phyloP scores from a whole-genome alignment of 2,329 filamentous ascomycete genomes.

The Phaeosphaeria sp. region DNA sequence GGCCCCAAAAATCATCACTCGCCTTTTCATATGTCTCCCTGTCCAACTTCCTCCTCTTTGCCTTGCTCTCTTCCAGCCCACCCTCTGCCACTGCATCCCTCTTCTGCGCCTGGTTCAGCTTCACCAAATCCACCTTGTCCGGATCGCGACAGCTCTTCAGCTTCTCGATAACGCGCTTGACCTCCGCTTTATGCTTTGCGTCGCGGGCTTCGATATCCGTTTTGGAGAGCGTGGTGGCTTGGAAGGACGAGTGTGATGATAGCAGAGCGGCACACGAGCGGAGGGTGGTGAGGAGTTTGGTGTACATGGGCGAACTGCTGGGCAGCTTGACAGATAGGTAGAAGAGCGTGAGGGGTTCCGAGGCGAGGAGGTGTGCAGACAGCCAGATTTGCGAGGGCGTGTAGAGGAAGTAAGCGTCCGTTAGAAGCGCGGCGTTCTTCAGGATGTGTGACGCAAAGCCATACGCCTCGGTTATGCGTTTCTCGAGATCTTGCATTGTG shows the following conservation, averaged over 20 bases:
- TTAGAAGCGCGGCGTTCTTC: slow-evolving; percentile 77
- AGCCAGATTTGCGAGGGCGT: slow-evolving; percentile 95
- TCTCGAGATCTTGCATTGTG: slow-evolving; percentile 33
- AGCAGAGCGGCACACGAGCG: slow-evolving; percentile 48
- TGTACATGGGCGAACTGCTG: slow-evolving; percentile 23
- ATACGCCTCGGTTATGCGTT: slow-evolving; percentile 70
- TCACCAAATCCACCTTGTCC: slow-evolving; percentile 74
- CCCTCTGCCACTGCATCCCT: slow-evolving; percentile 46
- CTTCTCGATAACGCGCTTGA: slow-evolving; percentile 64
- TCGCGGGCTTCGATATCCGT: slow-evolving; percentile 40
- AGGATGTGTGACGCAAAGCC: slow-evolving; percentile 65
- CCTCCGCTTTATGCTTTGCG: slow-evolving; percentile 60
- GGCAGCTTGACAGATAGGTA: slow-evolving; percentile 55
- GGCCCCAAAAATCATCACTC: slow-evolving; percentile 56
- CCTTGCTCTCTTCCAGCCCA: slow-evolving; percentile 49
- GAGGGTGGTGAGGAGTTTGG: slow-evolving; percentile 48
- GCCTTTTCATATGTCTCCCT: slow-evolving; percentile 54
- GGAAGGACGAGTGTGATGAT: slow-evolving; percentile 32
- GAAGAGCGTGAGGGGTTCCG: slow-evolving; percentile 65
- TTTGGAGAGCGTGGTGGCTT: slow-evolving; percentile 14
- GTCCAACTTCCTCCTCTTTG: slow-evolving; percentile 54
- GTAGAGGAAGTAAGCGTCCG: slow-evolving; percentile 96
- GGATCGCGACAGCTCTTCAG: slow-evolving; percentile 77
- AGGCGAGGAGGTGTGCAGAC: slow-evolving; percentile 77
- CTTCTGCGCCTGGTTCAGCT: slow-evolving; percentile 69